These are phyloP conservation scores for Verticillium longisporum DNA, from an alignment of 2,329 filamentous ascomycete species.

Conservation along the genomic window DNA sequence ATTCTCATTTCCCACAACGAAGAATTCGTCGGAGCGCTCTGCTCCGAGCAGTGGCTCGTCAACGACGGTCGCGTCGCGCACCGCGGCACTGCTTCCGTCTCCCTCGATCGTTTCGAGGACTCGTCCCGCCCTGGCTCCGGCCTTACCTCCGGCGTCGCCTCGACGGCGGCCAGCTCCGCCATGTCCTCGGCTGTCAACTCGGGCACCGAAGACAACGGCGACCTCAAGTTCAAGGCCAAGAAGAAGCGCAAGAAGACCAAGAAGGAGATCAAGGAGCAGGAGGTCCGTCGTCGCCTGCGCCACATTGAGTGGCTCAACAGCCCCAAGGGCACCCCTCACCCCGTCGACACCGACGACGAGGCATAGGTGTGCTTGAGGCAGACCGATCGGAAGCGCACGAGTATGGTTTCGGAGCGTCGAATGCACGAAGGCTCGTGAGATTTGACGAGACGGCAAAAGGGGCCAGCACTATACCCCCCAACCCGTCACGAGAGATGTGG, in stretches of 20 bases:
- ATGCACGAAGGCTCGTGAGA: neutral
- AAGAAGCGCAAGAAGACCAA: slow-evolving; percentile 99
- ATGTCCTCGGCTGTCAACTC: slow-evolving; percentile 64
- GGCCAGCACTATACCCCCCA: neutral
- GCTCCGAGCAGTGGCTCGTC: slow-evolving; percentile 95
- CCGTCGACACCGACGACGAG: slow-evolving; percentile 72
- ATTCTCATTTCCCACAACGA: slow-evolving; percentile 99
- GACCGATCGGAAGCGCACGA: neutral
- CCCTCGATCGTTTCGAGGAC: slow-evolving; percentile 83
- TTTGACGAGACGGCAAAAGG: neutral
- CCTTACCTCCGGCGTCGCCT: slow-evolving; percentile 51
- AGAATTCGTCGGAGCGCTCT: slow-evolving; percentile 93
- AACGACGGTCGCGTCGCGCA: slow-evolving; percentile 80
- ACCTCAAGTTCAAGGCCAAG: slow-evolving; percentile 78
- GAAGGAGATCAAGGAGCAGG: slow-evolving; percentile 89
- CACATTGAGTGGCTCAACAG: slow-evolving; percentile 82
- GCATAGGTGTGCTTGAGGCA: slow-evolving; percentile 20
- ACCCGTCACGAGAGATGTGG: neutral
- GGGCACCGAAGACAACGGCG: slow-evolving; percentile 73
- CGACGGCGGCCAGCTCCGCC: slow-evolving; percentile 46
- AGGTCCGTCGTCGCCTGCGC: slow-evolving; percentile 77
- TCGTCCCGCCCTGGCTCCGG: slow-evolving; percentile 51
- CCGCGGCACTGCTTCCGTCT: slow-evolving; percentile 69
- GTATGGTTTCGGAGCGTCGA: neutral
- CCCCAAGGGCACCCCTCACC: slow-evolving; percentile 76